phyloP scores from a whole-genome alignment of 257 asterid genomes.

The Verbascum thapsus region DNA sequence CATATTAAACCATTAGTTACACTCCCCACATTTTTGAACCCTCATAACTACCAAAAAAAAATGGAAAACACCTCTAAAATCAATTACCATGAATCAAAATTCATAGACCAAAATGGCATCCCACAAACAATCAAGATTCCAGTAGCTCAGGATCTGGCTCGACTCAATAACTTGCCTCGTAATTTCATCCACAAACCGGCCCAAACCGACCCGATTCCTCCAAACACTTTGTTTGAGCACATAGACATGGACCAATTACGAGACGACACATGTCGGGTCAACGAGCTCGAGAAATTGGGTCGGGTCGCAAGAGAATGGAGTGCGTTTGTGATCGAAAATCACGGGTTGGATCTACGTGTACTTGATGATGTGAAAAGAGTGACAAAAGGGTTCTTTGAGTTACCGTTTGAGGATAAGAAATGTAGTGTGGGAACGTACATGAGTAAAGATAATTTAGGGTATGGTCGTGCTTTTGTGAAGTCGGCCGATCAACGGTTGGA shows the following conservation, averaged over 20 bases:
- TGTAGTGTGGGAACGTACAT: conserved; percentile 43
- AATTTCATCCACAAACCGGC: conserved; percentile 34
- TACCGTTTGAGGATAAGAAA: conserved; percentile 45
- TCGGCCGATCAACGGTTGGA: conserved; percentile 43
- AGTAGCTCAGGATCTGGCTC: conserved; percentile 50
- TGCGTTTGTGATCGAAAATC: conserved; percentile 42
- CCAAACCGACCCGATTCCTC: conserved; percentile 8
- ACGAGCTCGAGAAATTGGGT: conserved; percentile 43
- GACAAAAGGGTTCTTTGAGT: conserved; percentile 35
- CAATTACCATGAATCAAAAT: conserved; percentile 34
- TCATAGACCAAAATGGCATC: conserved; percentile 36
- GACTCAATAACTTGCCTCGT: conserved; percentile 31
- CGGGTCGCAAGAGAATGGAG: conserved; percentile 39
- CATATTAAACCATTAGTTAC: neutral
- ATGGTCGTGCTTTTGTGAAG: conserved; percentile 44
- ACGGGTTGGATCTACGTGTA: conserved; percentile 33
- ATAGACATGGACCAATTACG: conserved; percentile 34
- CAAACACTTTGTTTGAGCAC: conserved; percentile 23
- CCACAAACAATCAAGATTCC: conserved; percentile 32
- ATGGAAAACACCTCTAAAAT: neutral
- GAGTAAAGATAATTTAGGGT: conserved; percentile 42
- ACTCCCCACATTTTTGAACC: too few species aligned
- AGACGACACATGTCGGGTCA: conserved; percentile 23
- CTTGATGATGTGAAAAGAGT: conserved; percentile 30
- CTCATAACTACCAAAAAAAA: too few species aligned